These are phyloP conservation scores for Hyaloscypha bicolor DNA, from an alignment of 495 filamentous ascomycete genomes.

Conservation along the genomic window DNA sequence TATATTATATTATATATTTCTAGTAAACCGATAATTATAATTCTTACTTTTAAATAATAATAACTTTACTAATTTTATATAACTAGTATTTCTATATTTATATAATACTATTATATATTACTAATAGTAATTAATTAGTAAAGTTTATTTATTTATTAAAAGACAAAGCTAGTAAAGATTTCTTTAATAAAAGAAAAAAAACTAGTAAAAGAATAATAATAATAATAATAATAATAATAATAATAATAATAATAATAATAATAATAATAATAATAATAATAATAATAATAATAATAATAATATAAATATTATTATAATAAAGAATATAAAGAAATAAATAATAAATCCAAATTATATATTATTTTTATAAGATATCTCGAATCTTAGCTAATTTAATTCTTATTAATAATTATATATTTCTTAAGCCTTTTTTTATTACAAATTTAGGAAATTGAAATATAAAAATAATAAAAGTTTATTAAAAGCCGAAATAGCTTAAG, in stretches of 20 bases:
- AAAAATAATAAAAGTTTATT: slow-evolving; percentile 29
- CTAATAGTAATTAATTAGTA: slow-evolving; percentile 20
- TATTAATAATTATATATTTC: slow-evolving; percentile 27
- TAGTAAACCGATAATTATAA: no score
- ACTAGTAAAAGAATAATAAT: not conserved
- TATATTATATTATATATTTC: no score
- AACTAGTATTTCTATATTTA: no score
- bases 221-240: slow-evolving; percentile 22
- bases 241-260: no score
- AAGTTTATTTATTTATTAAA: slow-evolving; percentile 26
- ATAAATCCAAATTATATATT: slow-evolving; percentile 34
- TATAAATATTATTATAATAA: not conserved
- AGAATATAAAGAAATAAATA: slow-evolving; percentile 36
- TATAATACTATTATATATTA: no score
- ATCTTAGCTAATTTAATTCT: slow-evolving; percentile 19
- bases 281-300: not conserved
- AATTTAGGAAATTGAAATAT: slow-evolving; percentile 15
- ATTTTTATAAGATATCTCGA: not conserved
- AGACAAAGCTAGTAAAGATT: slow-evolving; percentile 18
- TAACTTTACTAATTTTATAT: no score
- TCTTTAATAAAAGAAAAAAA: slow-evolving; percentile 11
- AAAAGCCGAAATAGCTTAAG: slow-evolving; percentile 30
- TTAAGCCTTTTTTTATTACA: slow-evolving; percentile 30
- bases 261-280: not conserved
- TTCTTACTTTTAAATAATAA: no score